Conservation (phyloP, 2,329 filamentous ascomycete species). For the Nigrospora osmanthi region DNA sequence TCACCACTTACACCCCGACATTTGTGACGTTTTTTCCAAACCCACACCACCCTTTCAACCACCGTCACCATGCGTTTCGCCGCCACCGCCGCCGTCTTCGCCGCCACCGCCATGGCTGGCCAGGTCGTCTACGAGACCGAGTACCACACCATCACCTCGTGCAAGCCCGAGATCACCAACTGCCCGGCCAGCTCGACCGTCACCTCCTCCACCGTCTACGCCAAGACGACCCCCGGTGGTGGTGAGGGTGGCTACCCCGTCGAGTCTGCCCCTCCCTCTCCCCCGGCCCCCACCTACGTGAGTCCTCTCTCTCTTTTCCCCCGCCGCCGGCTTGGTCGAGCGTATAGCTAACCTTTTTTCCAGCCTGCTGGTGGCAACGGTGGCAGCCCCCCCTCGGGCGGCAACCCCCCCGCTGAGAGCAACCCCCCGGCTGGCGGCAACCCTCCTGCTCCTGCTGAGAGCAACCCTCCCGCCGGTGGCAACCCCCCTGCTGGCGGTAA, state of each 20-base stretch:
- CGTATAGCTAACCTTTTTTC: no score
- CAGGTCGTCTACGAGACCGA: slow-evolving; percentile 49
- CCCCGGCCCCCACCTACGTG: neutral
- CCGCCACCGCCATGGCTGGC: slow-evolving; percentile 33
- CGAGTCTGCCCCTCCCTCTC: neutral
- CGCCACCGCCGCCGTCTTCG: slow-evolving; percentile 40
- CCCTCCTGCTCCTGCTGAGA: slow-evolving; percentile 18
- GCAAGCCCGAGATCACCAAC: slow-evolving; percentile 52
- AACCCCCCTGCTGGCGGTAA: slow-evolving; percentile 7
- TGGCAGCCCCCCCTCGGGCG: slow-evolving; percentile 6
- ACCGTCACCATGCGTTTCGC: slow-evolving; percentile 57
- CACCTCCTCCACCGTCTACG: slow-evolving; percentile 34
- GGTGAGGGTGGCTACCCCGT: slow-evolving; percentile 5
- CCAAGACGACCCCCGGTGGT: slow-evolving; percentile 16
- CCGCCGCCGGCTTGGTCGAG: neutral
- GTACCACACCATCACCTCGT: slow-evolving; percentile 54
- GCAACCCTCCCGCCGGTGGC: slow-evolving; percentile 31
- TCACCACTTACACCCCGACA: slow-evolving; percentile 11
- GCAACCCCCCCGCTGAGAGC: slow-evolving; percentile 9
- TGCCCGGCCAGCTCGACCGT: slow-evolving; percentile 41
- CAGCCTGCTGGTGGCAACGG: neutral
- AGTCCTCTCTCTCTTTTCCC: neutral
- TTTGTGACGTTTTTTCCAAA: slow-evolving; percentile 21
- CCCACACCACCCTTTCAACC: slow-evolving; percentile 15
- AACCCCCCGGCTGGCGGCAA: slow-evolving; percentile 5